Conservation (phyloP, 805 yeast genomes). For the Metschnikowia baotianmanensis region DNA sequence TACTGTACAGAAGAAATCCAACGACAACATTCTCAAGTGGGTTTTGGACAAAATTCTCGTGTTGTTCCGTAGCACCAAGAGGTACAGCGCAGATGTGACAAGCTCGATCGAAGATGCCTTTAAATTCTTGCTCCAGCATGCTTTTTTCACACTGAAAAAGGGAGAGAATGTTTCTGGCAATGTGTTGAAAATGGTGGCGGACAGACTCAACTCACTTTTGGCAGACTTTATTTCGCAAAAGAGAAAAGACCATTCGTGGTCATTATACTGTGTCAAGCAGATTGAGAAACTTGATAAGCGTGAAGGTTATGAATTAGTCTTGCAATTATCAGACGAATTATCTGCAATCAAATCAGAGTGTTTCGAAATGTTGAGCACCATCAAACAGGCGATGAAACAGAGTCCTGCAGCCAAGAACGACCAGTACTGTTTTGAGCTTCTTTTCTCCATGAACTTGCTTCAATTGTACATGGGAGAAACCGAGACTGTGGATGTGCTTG, state of each 20-base stretch:
- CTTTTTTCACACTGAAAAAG: constrained; percentile 36
- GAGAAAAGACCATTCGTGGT: constrained; percentile 58
- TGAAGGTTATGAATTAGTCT: constrained; percentile 20
- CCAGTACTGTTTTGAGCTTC: constrained; percentile 65
- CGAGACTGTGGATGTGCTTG: constrained; percentile 72
- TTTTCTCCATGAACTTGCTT: constrained; percentile 72
- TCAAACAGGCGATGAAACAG: constrained; percentile 22
- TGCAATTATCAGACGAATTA: constrained; percentile 60
- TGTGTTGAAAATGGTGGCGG: constrained; percentile 48
- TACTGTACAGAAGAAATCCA: constrained; percentile 19
- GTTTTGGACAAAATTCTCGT: constrained; percentile 56
- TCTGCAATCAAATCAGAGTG: constrained; percentile 47
- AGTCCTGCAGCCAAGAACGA: constrained; percentile 33
- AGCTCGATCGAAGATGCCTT: constrained; percentile 37
- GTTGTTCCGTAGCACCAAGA: constrained; percentile 48
- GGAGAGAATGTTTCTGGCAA: constrained; percentile 27
- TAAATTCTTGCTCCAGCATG: constrained; percentile 36
- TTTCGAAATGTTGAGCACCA: constrained; percentile 40
- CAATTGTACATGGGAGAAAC: constrained; percentile 76
- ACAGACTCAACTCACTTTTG: constrained; percentile 66
- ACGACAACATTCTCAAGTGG: constrained; percentile 50
- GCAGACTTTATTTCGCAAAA: constrained; percentile 50
- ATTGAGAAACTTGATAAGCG: constrained; percentile 27
- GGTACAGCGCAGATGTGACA: constrained; percentile 16
- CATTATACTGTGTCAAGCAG: constrained; percentile 48